Evolutionary conservation across 1,284 basidiomycete genomes (phyloP).

Genomic region (Trichosporon asahii): DNA sequence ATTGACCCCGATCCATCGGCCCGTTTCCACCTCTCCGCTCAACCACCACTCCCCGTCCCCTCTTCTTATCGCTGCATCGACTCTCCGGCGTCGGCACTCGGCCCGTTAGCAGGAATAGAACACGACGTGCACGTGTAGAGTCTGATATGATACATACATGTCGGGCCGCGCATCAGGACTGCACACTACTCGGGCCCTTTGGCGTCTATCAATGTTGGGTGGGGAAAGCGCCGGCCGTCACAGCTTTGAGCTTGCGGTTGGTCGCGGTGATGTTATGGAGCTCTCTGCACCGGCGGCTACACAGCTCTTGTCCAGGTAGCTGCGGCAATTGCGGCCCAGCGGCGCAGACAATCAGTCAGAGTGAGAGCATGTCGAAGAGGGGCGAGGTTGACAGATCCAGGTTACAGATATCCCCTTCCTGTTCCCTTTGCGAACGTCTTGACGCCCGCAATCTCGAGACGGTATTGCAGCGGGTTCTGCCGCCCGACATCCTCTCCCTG

Average conservation of each 20-base stretch:
- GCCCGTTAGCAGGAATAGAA: not conserved
- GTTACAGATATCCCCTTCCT: conserved; percentile 48
- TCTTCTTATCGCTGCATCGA: not conserved
- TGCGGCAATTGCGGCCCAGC: not conserved
- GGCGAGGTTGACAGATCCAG: too few species aligned
- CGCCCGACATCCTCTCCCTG: not conserved
- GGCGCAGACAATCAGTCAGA: not conserved
- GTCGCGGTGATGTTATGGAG: too few species aligned
- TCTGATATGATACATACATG: not conserved
- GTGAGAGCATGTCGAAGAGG: too few species aligned
- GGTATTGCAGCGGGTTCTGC: conserved; percentile 46
- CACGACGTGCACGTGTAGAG: not conserved
- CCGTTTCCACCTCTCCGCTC: not conserved
- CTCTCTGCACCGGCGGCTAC: not conserved
- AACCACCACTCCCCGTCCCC: too few species aligned
- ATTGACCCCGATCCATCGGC: not conserved
- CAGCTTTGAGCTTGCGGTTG: not conserved
- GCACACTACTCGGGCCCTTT: not conserved
- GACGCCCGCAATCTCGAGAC: conserved; percentile 45
- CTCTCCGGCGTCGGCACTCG: not conserved
- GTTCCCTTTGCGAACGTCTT: conserved; percentile 52
- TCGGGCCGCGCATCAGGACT: not conserved
- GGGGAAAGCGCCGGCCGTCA: not conserved
- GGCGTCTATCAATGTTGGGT: not conserved
- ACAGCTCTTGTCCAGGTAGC: not conserved